A percentile compares a stretch with the other conserved stretches of the same genome.
Evolutionary conservation across 495 filamentous ascomycete species (phyloP).

Genomic region (Aspergillus wentii): DNA sequence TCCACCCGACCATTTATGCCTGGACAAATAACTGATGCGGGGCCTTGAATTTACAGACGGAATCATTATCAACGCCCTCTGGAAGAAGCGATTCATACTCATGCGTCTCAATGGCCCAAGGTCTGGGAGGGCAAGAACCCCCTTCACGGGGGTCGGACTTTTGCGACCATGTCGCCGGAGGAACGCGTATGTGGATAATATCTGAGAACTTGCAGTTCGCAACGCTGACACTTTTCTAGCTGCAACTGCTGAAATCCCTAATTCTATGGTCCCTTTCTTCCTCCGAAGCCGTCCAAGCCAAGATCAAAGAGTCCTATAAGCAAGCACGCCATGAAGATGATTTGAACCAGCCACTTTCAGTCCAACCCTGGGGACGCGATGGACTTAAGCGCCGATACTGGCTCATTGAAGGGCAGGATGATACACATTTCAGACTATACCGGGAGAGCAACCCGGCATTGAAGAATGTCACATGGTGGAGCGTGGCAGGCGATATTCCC

Average conservation of each 20-base stretch:
- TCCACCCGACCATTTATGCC: slow-evolving; percentile 4
- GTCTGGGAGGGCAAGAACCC: slow-evolving; percentile 85
- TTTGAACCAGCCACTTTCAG: slow-evolving; percentile 84
- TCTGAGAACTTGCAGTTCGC: neutral
- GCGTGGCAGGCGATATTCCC: slow-evolving; percentile 82
- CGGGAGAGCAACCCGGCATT: slow-evolving; percentile 82
- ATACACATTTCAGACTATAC: slow-evolving; percentile 92
- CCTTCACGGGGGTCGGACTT: slow-evolving; percentile 69
- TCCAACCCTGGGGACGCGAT: slow-evolving; percentile 92
- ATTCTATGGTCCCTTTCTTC: slow-evolving; percentile 87
- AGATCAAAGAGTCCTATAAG: slow-evolving; percentile 87
- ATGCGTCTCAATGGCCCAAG: slow-evolving; percentile 84
- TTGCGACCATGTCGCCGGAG: slow-evolving; percentile 70
- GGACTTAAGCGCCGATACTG: slow-evolving; percentile 88
- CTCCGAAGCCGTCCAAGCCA: slow-evolving; percentile 74
- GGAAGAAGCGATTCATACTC: slow-evolving; percentile 84
- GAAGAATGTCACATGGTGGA: slow-evolving; percentile 83
- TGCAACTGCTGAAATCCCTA: slow-evolving; percentile 75
- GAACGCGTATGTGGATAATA: slow-evolving; percentile 67
- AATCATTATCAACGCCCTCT: slow-evolving; percentile 83
- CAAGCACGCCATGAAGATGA: slow-evolving; percentile 85
- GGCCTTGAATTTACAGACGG: slow-evolving; percentile 19
- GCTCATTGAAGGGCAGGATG: slow-evolving; percentile 89
- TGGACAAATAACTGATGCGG: slow-evolving; percentile 9
- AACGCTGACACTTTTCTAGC: slow-evolving; percentile 45